phyloP scores from a whole-genome alignment of 305 asterid species.

The Caryopteris hybrid region DNA sequence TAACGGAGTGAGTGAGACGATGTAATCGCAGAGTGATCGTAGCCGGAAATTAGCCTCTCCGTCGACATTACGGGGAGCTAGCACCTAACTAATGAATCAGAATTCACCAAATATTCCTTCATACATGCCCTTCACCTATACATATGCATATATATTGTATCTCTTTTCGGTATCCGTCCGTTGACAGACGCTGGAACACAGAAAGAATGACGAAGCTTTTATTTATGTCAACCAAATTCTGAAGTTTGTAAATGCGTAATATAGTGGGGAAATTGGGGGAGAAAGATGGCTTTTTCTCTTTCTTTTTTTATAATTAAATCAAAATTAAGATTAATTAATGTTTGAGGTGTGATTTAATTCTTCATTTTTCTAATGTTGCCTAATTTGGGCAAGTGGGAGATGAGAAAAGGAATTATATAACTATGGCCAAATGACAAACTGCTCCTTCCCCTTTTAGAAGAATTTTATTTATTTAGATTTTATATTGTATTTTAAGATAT shows the following conservation, averaged over 20 bases:
- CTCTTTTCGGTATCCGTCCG: neutral
- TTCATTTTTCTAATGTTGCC: neutral
- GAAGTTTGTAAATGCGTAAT: conserved; percentile 18
- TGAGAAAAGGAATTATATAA: neutral
- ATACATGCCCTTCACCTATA: conserved; percentile 8
- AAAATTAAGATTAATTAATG: too few species aligned
- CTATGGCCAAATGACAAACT: too few species aligned
- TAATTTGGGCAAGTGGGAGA: conserved; percentile 12
- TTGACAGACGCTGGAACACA: neutral
- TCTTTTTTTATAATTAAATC: too few species aligned
- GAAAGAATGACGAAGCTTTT: neutral
- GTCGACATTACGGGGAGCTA: conserved; percentile 44
- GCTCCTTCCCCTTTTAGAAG: too few species aligned
- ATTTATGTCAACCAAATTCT: conserved; percentile 10
- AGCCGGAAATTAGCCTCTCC: conserved; percentile 58
- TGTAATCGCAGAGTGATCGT: conserved; percentile 31
- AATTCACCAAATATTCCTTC: conserved; percentile 7
- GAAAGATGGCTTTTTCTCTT: neutral
- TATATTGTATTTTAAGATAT: too few species aligned
- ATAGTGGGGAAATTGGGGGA: conserved; percentile 6
- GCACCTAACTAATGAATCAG: neutral
- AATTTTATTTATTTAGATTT: too few species aligned
- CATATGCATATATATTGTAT: neutral
- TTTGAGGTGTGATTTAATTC: neutral
- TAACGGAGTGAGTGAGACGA: conserved; percentile 48